Percentiles rank a stretch among this genome's conserved stretches.
phyloP scores from a whole-genome alignment of 306 rosid genomes.

The Castanopsis chinensis region DNA sequence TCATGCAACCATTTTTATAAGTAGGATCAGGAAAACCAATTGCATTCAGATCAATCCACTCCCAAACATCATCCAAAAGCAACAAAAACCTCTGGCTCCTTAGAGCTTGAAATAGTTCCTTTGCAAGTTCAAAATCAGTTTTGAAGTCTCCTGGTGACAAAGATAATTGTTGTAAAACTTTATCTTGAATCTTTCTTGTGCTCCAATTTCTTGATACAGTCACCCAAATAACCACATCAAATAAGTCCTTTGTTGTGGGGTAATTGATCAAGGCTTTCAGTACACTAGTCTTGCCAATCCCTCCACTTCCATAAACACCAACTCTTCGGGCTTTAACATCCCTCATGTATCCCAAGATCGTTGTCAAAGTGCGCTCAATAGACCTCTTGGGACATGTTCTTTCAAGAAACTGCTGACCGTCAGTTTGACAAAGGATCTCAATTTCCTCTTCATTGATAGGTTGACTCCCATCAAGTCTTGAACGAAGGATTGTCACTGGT shows the following conservation, averaged over 20 bases:
- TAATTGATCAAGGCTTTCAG: not conserved
- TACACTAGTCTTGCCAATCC: not conserved
- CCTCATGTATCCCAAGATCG: not conserved
- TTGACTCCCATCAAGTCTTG: no score
- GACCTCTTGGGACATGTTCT: not conserved
- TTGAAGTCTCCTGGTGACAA: not conserved
- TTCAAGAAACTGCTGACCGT: not conserved
- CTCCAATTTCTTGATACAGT: not conserved
- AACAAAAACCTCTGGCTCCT: not conserved
- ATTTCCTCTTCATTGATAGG: no score
- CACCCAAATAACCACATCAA: not conserved
- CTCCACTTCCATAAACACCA: not conserved
- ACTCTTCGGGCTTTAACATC: not conserved
- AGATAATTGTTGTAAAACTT: not conserved
- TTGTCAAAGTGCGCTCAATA: not conserved
- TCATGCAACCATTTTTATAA: not conserved
- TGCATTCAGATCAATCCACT: not conserved
- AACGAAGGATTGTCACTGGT: no score
- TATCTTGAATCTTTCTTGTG: not conserved
- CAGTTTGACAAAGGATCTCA: no score
- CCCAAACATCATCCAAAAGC: slow-evolving; percentile 3
- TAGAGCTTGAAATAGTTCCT: not conserved
- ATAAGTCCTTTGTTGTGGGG: not conserved
- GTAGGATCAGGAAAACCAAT: not conserved
- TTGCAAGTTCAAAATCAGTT: not conserved